Conservation (phyloP, 2,329 filamentous ascomycete species). For the Tolypocladium ophioglossoides region DNA sequence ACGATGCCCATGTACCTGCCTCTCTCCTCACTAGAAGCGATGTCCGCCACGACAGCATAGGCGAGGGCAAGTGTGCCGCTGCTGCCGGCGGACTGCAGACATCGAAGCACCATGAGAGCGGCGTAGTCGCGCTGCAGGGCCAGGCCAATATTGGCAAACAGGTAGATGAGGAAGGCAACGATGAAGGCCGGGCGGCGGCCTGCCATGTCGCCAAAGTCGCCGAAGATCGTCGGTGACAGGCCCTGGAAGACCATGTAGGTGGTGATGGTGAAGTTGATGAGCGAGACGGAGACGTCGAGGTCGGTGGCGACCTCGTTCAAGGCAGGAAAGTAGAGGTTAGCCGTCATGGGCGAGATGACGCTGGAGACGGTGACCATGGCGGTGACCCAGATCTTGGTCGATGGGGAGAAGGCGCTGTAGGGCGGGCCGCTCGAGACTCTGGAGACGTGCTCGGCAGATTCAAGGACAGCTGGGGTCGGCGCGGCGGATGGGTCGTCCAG, state of each 20-base stretch:
- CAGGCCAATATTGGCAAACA: conserved; percentile 48
- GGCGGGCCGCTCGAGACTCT: conserved; percentile 11
- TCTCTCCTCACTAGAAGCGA: conserved; percentile 57
- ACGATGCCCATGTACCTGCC: conserved; percentile 64
- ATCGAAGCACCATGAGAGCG: conserved; percentile 49
- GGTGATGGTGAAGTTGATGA: conserved; percentile 41
- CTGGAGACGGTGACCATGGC: conserved; percentile 40
- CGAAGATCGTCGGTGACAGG: conserved; percentile 49
- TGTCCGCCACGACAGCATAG: conserved; percentile 62
- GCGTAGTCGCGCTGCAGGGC: conserved; percentile 46
- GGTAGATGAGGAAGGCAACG: conserved; percentile 44
- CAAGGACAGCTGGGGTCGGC: not conserved
- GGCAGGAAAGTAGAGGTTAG: conserved; percentile 44
- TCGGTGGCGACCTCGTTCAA: conserved; percentile 28
- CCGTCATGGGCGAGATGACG: conserved; percentile 47
- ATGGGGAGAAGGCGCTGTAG: conserved; percentile 18
- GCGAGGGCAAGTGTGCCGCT: conserved; percentile 62
- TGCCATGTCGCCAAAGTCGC: conserved; percentile 49
- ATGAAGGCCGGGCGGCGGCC: conserved; percentile 53
- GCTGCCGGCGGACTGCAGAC: conserved; percentile 53
- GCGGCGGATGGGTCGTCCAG: not conserved
- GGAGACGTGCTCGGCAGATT: conserved; percentile 8
- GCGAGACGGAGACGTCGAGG: conserved; percentile 24
- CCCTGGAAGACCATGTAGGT: conserved; percentile 57
- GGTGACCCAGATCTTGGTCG: conserved; percentile 40